These are phyloP conservation scores for Antrodiella citrinella DNA, from an alignment of 768 basidiomycete species.

Conservation along the genomic window DNA sequence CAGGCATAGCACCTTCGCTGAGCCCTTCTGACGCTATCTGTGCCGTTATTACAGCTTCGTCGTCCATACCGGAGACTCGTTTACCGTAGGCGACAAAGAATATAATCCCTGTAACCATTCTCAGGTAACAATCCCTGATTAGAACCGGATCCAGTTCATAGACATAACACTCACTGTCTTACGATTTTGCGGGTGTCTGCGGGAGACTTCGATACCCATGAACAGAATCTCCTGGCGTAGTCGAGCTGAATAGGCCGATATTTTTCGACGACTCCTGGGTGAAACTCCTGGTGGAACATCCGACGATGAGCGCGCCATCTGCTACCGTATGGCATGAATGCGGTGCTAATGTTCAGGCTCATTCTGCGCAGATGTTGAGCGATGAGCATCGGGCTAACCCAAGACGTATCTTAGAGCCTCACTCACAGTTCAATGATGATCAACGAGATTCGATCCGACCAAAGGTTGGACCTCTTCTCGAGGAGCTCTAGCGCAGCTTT, in stretches of 20 bases:
- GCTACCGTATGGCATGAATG: conserved; percentile 4
- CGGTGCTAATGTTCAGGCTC: not conserved
- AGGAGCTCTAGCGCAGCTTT: conserved; percentile 19
- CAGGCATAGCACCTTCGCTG: not conserved
- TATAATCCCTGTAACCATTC: conserved; percentile 4
- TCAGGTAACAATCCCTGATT: too few species aligned
- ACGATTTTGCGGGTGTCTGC: not conserved
- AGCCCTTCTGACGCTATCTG: not conserved
- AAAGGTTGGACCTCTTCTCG: conserved; percentile 17
- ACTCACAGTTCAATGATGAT: conserved; percentile 3
- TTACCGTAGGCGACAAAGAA: conserved; percentile 6
- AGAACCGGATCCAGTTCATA: not conserved
- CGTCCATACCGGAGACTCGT: not conserved
- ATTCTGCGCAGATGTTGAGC: not conserved
- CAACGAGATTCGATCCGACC: conserved; percentile 12
- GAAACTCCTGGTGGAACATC: conserved; percentile 7
- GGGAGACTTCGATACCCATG: not conserved
- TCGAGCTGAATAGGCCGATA: not conserved
- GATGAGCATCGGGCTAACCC: not conserved
- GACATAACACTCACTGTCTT: not conserved
- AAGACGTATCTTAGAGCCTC: not conserved
- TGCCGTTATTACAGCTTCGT: conserved; percentile 3
- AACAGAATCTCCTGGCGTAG: not conserved
- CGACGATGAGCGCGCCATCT: conserved; percentile 4
- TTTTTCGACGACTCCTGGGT: not conserved